A percentile compares a stretch with the other conserved stretches of the same genome.
These are phyloP conservation scores for Sugiyamaella paludigena DNA, from an alignment of 1,139 yeast genomes.

Conservation along the genomic window DNA sequence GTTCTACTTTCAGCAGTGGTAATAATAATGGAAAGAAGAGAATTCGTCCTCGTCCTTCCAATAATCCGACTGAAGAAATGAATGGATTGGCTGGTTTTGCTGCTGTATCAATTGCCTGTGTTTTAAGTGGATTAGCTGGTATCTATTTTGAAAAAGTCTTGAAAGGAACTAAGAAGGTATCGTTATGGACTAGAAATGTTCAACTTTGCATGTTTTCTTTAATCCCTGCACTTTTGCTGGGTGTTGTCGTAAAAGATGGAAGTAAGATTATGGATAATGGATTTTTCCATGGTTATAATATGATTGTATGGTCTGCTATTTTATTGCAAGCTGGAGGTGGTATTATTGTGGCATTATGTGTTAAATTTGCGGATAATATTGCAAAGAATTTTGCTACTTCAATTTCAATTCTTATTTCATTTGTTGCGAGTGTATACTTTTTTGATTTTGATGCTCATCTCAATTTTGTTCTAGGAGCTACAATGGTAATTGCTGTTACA, in stretches of 20 bases:
- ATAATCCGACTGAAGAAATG: too few relatives aligned
- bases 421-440: slow-evolving; percentile 39
- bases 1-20: slow-evolving; percentile 11
- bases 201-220: slow-evolving; percentile 43
- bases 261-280: slow-evolving; percentile 36
- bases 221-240: slow-evolving; percentile 42
- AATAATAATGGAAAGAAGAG: not conserved
- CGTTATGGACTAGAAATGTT: slow-evolving; percentile 43
- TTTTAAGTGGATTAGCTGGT: slow-evolving; percentile 43
- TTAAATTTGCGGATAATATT: slow-evolving; percentile 45
- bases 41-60: too few relatives aligned
- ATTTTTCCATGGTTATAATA: slow-evolving; percentile 42
- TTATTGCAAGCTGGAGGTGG: slow-evolving; percentile 45
- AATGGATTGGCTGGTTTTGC: slow-evolving; percentile 36
- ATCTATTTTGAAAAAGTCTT: slow-evolving; percentile 45
- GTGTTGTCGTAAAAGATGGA: slow-evolving; percentile 41
- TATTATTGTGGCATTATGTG: slow-evolving; percentile 43
- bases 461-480: slow-evolving; percentile 40
- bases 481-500: slow-evolving; percentile 41
- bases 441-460: slow-evolving; percentile 38
- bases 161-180: slow-evolving; percentile 38
- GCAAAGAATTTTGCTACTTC: slow-evolving; percentile 46
- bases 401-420: slow-evolving; percentile 42
- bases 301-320: slow-evolving; percentile 41
- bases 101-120: slow-evolving; percentile 41